phyloP scores from a whole-genome alignment of 1,284 basidiomycete species.

The Trichosporon faecale region DNA sequence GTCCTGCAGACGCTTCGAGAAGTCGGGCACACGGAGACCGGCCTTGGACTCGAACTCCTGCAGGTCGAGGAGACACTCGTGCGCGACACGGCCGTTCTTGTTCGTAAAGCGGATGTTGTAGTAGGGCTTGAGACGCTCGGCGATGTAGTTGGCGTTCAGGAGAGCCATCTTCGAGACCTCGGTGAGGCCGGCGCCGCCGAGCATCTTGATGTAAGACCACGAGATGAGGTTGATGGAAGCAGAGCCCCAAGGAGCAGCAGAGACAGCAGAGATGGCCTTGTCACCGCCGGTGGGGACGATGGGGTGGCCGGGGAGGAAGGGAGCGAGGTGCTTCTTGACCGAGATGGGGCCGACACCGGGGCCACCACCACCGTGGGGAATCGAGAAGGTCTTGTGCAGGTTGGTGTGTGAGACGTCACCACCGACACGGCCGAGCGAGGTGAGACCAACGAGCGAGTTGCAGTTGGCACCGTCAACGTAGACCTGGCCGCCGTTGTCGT shows the following conservation, averaged over 20 bases:
- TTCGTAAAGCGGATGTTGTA: slow-evolving; percentile 91
- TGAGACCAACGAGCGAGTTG: slow-evolving; percentile 92
- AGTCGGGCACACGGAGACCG: slow-evolving; percentile 88
- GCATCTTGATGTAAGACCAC: slow-evolving; percentile 98
- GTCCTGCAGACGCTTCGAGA: slow-evolving; percentile 81
- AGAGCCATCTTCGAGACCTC: slow-evolving; percentile 82
- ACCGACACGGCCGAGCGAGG: slow-evolving; percentile 91
- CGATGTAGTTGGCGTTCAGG: slow-evolving; percentile 96
- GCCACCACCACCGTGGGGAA: slow-evolving; percentile 93
- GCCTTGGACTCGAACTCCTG: slow-evolving; percentile 87
- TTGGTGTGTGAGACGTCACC: slow-evolving; percentile 98
- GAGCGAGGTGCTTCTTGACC: slow-evolving; percentile 85
- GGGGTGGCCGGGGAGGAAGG: slow-evolving; percentile 93
- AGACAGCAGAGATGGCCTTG: slow-evolving; percentile 78
- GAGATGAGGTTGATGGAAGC: slow-evolving; percentile 95
- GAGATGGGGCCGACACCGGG: slow-evolving; percentile 91
- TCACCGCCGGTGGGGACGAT: slow-evolving; percentile 65
- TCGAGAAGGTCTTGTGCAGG: slow-evolving; percentile 73
- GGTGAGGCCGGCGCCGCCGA: slow-evolving; percentile 82
- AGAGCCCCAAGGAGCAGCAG: slow-evolving; percentile 89
- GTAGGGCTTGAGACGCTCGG: slow-evolving; percentile 74
- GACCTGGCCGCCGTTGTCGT: slow-evolving; percentile 93
- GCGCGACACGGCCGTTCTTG: slow-evolving; percentile 83
- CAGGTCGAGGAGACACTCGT: slow-evolving; percentile 92
- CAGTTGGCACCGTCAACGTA: slow-evolving; percentile 96